phyloP scores from a whole-genome alignment of 176 grass and related monocot species.

The Calamus simplicifolius region DNA sequence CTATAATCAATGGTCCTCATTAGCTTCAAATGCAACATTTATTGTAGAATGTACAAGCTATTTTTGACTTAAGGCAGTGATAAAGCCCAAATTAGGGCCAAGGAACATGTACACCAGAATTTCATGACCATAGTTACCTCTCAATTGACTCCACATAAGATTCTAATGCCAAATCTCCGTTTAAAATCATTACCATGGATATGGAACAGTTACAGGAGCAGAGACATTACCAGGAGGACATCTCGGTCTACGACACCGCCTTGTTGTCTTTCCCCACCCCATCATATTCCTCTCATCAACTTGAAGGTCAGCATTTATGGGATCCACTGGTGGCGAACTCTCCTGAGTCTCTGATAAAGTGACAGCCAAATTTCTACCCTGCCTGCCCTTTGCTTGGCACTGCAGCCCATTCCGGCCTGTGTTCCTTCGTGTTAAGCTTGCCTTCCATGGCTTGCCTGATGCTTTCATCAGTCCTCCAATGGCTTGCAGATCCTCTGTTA shows the following conservation, averaged over 20 bases:
- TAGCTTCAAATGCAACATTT: no score
- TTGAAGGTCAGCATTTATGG: constrained; percentile 29
- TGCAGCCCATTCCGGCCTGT: constrained; percentile 11
- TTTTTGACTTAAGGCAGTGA: constrained; percentile 20
- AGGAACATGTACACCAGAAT: constrained; percentile 19
- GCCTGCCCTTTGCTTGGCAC: constrained; percentile 34
- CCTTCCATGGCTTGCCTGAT: constrained; percentile 44
- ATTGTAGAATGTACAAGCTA: constrained; percentile 17
- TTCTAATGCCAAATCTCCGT: neutral
- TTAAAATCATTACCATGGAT: neutral
- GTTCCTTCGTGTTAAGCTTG: constrained; percentile 25
- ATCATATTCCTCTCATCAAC: constrained; percentile 50
- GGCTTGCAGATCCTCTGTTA: constrained; percentile 71
- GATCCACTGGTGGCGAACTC: constrained; percentile 17
- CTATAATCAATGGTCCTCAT: no score
- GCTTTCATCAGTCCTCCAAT: constrained; percentile 63
- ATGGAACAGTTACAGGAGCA: constrained; percentile 11
- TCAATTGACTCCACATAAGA: neutral
- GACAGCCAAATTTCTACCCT: constrained; percentile 19
- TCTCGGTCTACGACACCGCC: constrained; percentile 65
- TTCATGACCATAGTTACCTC: constrained; percentile 3
- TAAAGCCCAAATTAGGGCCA: constrained; percentile 29
- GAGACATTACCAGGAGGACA: constrained; percentile 33
- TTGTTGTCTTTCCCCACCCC: constrained; percentile 78
- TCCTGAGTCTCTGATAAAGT: constrained; percentile 16